Conservation (phyloP, 495 filamentous ascomycete species). For the Monascus purpureus region DNA sequence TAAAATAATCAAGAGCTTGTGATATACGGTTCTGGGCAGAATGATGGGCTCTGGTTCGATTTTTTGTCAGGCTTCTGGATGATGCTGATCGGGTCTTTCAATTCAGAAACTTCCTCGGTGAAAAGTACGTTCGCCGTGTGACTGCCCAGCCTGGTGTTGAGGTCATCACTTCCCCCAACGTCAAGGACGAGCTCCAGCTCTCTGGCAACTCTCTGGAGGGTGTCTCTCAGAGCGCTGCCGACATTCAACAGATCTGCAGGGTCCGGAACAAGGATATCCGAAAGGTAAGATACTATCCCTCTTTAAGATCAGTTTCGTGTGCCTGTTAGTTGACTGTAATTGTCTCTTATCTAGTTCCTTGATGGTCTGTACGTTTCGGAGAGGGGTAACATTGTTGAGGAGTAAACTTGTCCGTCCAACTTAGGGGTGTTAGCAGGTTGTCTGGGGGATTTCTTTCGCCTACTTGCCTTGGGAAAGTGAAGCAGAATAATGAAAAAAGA, state of each 20-base stretch:
- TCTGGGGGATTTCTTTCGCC: conserved; percentile 30
- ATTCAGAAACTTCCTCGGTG: conserved; percentile 93
- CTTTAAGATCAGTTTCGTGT: too few species aligned
- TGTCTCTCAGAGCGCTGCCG: conserved; percentile 93
- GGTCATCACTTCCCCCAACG: conserved; percentile 71
- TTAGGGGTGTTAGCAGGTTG: conserved; percentile 27
- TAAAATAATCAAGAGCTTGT: too few species aligned
- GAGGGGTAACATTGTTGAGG: conserved; percentile 81
- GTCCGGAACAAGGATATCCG: conserved; percentile 99
- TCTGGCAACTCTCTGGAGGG: conserved; percentile 89
- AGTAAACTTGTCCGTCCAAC: conserved; percentile 29
- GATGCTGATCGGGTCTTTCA: conserved; percentile 7
- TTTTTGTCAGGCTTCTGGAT: neutral
- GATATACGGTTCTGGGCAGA: too few species aligned
- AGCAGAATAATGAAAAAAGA: conserved; percentile 28
- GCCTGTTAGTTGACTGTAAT: too few species aligned
- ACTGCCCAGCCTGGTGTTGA: conserved; percentile 81
- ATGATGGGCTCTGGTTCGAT: too few species aligned
- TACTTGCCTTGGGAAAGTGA: conserved; percentile 32
- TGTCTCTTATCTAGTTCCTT: conserved; percentile 77
- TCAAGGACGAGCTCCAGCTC: conserved; percentile 93
- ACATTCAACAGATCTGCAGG: conserved; percentile 98
- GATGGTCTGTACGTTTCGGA: conserved; percentile 99
- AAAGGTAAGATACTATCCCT: conserved; percentile 49
- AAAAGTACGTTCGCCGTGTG: conserved; percentile 95